Conservation (phyloP, 2,329 filamentous ascomycete genomes). For the Conoideocrella luteorostrata region DNA sequence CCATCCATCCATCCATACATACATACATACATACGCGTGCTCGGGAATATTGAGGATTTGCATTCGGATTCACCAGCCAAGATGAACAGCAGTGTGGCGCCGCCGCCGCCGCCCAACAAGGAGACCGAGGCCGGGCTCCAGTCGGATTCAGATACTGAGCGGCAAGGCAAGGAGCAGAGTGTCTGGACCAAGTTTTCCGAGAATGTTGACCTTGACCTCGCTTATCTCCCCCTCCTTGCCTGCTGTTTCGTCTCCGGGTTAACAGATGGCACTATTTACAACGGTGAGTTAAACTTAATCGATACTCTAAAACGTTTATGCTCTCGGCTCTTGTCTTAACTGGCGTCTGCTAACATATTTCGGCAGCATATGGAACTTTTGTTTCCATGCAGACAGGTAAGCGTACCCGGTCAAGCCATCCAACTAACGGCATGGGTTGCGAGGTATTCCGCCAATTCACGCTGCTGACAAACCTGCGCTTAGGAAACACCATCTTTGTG, state of each 20-base stretch:
- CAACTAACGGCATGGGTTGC: too few species aligned
- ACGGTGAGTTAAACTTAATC: too few species aligned
- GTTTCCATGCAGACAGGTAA: slow-evolving; percentile 34
- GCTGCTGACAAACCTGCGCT: too few species aligned
- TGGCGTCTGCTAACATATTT: background rate
- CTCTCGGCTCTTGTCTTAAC: too few species aligned
- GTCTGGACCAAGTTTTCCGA: slow-evolving; percentile 7
- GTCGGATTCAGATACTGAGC: slow-evolving; percentile 13
- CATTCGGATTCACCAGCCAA: background rate
- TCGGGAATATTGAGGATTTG: too few species aligned
- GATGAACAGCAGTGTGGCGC: background rate
- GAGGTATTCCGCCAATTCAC: too few species aligned
- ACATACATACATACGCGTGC: background rate
- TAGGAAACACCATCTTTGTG: slow-evolving; percentile 57
- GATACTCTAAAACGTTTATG: too few species aligned
- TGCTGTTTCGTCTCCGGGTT: slow-evolving; percentile 33
- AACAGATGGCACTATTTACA: slow-evolving; percentile 34
- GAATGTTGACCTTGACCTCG: slow-evolving; percentile 12
- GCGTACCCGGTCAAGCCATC: too few species aligned
- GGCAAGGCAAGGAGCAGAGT: slow-evolving; percentile 7
- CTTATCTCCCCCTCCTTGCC: slow-evolving; percentile 25
- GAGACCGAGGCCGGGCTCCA: background rate
- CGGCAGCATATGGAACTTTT: slow-evolving; percentile 18
- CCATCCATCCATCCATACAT: too few species aligned
- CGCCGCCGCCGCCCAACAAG: background rate